phyloP scores from a whole-genome alignment of 75 land plant genomes.

The Larix kaempferi region DNA sequence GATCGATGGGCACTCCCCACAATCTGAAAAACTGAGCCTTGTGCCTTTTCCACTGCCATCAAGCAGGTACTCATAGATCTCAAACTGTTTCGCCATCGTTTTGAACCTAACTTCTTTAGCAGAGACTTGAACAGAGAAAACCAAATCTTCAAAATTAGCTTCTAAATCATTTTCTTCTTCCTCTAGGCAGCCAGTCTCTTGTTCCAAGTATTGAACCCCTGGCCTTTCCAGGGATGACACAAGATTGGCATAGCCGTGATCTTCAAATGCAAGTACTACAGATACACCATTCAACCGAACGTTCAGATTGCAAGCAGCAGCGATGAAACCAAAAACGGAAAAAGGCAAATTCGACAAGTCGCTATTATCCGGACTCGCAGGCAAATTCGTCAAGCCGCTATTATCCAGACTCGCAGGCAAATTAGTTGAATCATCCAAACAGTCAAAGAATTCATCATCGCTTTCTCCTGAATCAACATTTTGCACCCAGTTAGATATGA shows the following conservation, averaged over 20 bases:
- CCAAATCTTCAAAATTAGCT: conserved; percentile 31
- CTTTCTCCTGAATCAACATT: conserved; percentile 67
- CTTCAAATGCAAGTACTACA: conserved; percentile 17
- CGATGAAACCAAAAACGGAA: conserved; percentile 83
- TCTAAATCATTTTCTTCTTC: conserved; percentile 23
- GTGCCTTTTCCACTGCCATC: neutral
- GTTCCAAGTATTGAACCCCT: neutral
- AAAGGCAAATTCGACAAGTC: conserved; percentile 82
- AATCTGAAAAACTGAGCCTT: neutral
- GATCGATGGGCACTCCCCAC: conserved; percentile 8
- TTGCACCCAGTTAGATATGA: conserved; percentile 89
- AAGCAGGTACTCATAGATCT: conserved; percentile 31
- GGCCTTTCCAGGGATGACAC: conserved; percentile 3
- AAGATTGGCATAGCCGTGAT: neutral
- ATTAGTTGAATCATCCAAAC: conserved; percentile 79
- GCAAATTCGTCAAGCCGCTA: conserved; percentile 66
- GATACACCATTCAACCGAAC: conserved; percentile 22
- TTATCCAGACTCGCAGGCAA: conserved; percentile 34
- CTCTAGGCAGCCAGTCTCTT: neutral
- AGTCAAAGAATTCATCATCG: conserved; percentile 95
- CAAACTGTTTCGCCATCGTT: conserved; percentile 26
- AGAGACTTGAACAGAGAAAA: conserved; percentile 56
- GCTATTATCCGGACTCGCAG: conserved; percentile 36
- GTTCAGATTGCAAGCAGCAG: conserved; percentile 56
- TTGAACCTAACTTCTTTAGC: conserved; percentile 38